Conservation (phyloP, 495 filamentous ascomycete species). For the Lasiosphaeriaceae sp. region DNA sequence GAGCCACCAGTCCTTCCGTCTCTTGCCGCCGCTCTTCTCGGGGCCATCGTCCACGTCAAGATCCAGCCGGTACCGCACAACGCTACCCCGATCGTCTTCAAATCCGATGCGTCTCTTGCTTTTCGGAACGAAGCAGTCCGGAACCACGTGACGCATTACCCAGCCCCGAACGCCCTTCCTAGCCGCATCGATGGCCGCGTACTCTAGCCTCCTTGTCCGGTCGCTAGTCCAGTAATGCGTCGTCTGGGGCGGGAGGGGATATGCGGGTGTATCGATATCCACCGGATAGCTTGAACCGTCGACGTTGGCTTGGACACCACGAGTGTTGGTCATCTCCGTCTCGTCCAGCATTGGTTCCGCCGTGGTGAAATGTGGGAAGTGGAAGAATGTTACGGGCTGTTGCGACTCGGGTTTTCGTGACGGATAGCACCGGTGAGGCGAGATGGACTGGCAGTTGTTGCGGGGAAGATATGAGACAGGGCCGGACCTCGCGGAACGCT, state of each 20-base stretch:
- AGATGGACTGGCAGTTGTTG: slow-evolving; percentile 22
- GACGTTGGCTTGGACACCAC: slow-evolving; percentile 1
- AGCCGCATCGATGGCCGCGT: slow-evolving; percentile 56
- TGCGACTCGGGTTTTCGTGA: slow-evolving; percentile 14
- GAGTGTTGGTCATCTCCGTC: slow-evolving; percentile 9
- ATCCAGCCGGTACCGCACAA: slow-evolving; percentile 50
- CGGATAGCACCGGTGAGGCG: slow-evolving; percentile 19
- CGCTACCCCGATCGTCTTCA: slow-evolving; percentile 50
- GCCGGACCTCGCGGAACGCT: slow-evolving; percentile 32
- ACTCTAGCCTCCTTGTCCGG: slow-evolving; percentile 49
- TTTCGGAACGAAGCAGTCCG: slow-evolving; percentile 51
- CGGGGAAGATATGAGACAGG: slow-evolving; percentile 22
- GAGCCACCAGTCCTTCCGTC: slow-evolving; percentile 29
- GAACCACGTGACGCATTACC: slow-evolving; percentile 48
- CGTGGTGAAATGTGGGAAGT: slow-evolving; percentile 46
- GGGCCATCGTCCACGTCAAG: slow-evolving; percentile 30
- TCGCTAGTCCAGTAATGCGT: slow-evolving; percentile 56
- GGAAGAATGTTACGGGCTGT: slow-evolving; percentile 39
- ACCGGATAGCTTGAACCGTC: slow-evolving; percentile 11
- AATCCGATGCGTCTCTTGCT: slow-evolving; percentile 42
- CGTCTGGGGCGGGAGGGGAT: slow-evolving; percentile 47
- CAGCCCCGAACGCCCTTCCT: slow-evolving; percentile 49
- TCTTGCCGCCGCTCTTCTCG: slow-evolving; percentile 11
- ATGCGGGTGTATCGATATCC: slow-evolving; percentile 14
- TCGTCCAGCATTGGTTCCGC: slow-evolving; percentile 29